Evolutionary conservation across 345 rosid genomes (phyloP).

Genomic region (Clarkia xantiana): DNA sequence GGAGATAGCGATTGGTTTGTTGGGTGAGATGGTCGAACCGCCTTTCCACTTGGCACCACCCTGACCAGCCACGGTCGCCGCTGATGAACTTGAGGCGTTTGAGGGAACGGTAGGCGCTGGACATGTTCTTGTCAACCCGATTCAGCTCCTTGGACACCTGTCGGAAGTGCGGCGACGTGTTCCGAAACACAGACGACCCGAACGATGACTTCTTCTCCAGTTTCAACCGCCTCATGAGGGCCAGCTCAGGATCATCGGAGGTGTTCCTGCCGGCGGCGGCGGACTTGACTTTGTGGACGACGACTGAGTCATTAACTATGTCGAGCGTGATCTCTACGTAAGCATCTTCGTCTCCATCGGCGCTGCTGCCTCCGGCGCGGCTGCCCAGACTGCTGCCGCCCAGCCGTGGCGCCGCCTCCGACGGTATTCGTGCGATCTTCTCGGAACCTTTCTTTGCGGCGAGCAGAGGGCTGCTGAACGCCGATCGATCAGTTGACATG

Average conservation of each 20-base stretch:
- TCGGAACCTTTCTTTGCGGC: constrained; percentile 41
- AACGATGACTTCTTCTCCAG: constrained; percentile 43
- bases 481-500: constrained; percentile 39
- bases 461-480: constrained; percentile 52
- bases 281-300: constrained; percentile 72
- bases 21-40: constrained; percentile 45
- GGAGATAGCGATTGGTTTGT: constrained; percentile 39
- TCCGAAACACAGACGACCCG: constrained; percentile 35
- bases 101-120: constrained; percentile 62
- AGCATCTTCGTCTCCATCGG: constrained; percentile 13
- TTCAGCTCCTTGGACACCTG: constrained; percentile 75
- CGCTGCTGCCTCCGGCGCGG: constrained; percentile 10
- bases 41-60: constrained; percentile 61
- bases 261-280: constrained; percentile 20
- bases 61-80: constrained; percentile 19
- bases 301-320: constrained; percentile 62
- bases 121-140: constrained; percentile 62
- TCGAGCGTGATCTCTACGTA: constrained; percentile 88
- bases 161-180: constrained; percentile 48
- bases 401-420: constrained; percentile 11
- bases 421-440: constrained; percentile 73
- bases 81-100: constrained; percentile 73
- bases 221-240: constrained; percentile 49
- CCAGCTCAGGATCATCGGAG: constrained; percentile 53
- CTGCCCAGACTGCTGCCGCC: neutral